A percentile compares a stretch with the other conserved stretches of the same genome.
These are phyloP conservation scores for Rhynchosporium agropyri DNA, from an alignment of 2,329 filamentous ascomycete species.

Conservation along the genomic window DNA sequence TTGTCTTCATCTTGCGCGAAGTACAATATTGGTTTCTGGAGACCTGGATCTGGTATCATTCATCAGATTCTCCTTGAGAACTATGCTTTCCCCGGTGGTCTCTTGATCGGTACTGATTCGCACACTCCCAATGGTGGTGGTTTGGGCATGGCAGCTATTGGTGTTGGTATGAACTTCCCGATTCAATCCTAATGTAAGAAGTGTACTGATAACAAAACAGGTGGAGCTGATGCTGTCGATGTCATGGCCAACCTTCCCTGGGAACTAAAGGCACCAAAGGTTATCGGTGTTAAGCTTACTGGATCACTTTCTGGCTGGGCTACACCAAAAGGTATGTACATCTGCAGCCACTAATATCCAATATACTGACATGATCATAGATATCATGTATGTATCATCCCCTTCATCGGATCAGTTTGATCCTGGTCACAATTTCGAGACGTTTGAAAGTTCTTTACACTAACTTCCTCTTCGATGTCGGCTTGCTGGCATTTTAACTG, in stretches of 20 bases:
- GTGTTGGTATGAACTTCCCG: slow-evolving; percentile 66
- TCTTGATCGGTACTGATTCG: slow-evolving; percentile 96
- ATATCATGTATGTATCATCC: slow-evolving; percentile 66
- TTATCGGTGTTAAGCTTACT: slow-evolving; percentile 95
- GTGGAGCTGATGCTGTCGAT: slow-evolving; percentile 97
- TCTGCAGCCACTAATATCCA: slow-evolving; percentile 7
- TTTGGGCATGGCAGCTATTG: slow-evolving; percentile 92
- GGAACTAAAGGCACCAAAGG: slow-evolving; percentile 97
- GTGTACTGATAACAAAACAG: slow-evolving; percentile 42
- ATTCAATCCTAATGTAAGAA: background rate
- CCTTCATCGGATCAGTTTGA: too few relatives aligned
- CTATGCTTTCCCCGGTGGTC: slow-evolving; percentile 97
- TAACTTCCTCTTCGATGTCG: slow-evolving; percentile 57
- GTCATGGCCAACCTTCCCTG: slow-evolving; percentile 97
- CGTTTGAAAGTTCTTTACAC: too few relatives aligned
- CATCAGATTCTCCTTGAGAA: slow-evolving; percentile 99
- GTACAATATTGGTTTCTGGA: slow-evolving; percentile 99
- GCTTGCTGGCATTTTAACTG: slow-evolving; percentile 93
- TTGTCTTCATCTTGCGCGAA: slow-evolving; percentile 91
- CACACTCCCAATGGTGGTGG: slow-evolving; percentile 98
- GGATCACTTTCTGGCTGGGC: slow-evolving; percentile 90
- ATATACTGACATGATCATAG: slow-evolving; percentile 48
- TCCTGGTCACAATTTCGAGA: too few relatives aligned
- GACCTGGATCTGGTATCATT: slow-evolving; percentile 97
- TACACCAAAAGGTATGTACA: slow-evolving; percentile 76